Percentiles rank a stretch among this genome's conserved stretches.
Conservation (phyloP, 306 rosid genomes). For the Hippophae gyantsensis region DNA sequence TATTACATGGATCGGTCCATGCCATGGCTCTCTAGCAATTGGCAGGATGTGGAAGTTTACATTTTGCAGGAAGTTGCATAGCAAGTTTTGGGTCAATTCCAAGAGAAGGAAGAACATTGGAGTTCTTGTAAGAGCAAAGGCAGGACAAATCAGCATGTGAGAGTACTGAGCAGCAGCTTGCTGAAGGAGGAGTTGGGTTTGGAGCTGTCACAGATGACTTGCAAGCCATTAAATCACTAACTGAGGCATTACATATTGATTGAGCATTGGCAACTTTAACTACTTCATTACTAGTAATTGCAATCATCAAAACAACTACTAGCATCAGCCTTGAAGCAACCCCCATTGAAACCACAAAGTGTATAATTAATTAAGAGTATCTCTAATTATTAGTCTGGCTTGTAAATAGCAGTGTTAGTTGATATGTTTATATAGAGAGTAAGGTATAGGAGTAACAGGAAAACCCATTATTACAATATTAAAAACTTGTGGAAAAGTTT, state of each 20-base stretch:
- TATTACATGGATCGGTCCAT: no score
- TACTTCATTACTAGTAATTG: conserved; percentile 7
- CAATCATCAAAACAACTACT: conserved; percentile 7
- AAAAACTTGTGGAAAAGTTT: no score
- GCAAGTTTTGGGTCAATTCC: conserved; percentile 56
- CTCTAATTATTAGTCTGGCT: neutral
- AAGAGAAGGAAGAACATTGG: conserved; percentile 40
- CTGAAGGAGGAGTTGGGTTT: conserved; percentile 29
- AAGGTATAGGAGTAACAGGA: no score
- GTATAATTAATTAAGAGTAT: neutral
- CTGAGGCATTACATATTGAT: conserved; percentile 40
- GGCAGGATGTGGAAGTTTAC: conserved; percentile 42
- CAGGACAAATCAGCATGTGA: conserved; percentile 36
- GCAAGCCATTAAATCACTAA: conserved; percentile 29
- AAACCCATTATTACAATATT: no score
- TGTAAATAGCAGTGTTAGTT: neutral
- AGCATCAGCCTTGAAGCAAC: neutral
- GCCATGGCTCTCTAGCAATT: conserved; percentile 20
- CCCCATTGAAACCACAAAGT: neutral
- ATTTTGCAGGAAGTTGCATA: conserved; percentile 40
- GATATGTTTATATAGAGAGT: no score
- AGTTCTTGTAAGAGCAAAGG: conserved; percentile 44
- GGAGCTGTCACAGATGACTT: conserved; percentile 42
- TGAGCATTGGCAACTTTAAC: conserved; percentile 17
- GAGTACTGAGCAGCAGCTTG: conserved; percentile 31